Conservation (phyloP, 768 basidiomycete genomes). For the Xerocomellus intermedius region DNA sequence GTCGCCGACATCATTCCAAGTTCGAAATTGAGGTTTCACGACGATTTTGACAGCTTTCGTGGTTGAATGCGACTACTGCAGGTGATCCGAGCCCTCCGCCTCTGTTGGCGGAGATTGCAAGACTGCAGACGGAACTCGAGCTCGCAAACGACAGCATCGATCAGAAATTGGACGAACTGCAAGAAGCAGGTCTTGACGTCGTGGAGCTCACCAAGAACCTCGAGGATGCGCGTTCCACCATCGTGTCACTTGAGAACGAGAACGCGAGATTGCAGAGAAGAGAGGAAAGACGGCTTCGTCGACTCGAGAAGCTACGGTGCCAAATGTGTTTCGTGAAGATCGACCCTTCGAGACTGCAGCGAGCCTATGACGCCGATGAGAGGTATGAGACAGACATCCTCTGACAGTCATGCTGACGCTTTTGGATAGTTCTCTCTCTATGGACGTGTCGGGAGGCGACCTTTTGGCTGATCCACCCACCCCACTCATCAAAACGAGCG, state of each 20-base stretch:
- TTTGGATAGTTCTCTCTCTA: conserved; percentile 40
- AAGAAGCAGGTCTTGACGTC: conserved; percentile 74
- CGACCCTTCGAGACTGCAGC: conserved; percentile 45
- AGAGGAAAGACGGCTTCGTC: conserved; percentile 65
- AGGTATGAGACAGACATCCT: conserved; percentile 43
- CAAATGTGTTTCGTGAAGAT: conserved; percentile 67
- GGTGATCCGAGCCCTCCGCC: conserved; percentile 57
- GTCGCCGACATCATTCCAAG: conserved; percentile 20
- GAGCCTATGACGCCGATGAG: conserved; percentile 50
- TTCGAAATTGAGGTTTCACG: conserved; percentile 6
- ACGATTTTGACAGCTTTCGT: conserved; percentile 54
- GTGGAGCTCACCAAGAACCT: conserved; percentile 69
- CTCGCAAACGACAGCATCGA: conserved; percentile 83
- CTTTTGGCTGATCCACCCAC: conserved; percentile 61
- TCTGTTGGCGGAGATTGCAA: conserved; percentile 66
- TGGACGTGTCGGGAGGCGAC: conserved; percentile 48
- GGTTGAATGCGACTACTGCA: conserved; percentile 60
- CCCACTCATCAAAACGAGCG: conserved; percentile 65
- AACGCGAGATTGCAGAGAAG: conserved; percentile 59
- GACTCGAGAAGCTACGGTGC: conserved; percentile 63
- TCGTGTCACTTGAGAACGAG: conserved; percentile 63
- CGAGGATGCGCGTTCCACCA: conserved; percentile 64
- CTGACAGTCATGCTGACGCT: conserved; percentile 6
- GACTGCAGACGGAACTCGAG: conserved; percentile 74
- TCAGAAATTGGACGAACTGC: conserved; percentile 82